Percentiles rank a stretch among this genome's conserved stretches.
These are phyloP conservation scores for Lodderomyces orthopsilosis DNA, from an alignment of 1,139 yeast species.

Conservation along the genomic window DNA sequence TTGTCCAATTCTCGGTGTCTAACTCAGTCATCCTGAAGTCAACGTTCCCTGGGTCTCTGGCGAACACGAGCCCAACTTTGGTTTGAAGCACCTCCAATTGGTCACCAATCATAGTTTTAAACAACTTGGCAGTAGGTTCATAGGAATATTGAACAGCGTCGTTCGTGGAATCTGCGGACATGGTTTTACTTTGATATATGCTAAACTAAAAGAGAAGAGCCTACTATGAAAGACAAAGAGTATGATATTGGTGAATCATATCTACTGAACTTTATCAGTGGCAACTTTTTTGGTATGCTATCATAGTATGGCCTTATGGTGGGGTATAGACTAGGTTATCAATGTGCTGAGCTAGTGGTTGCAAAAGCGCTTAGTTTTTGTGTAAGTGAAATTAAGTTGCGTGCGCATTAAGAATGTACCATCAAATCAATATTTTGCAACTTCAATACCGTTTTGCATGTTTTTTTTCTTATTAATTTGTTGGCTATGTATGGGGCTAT, in stretches of 20 bases:
- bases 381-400: background rate
- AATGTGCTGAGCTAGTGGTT: background rate
- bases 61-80: background rate
- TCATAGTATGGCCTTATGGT: background rate
- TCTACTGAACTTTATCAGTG: background rate
- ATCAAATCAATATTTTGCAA: background rate
- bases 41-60: background rate
- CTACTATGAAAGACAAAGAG: background rate
- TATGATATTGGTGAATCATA: background rate
- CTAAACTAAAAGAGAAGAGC: background rate
- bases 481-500: background rate
- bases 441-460: background rate
- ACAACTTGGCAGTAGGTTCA: background rate
- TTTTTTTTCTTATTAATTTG: background rate
- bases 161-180: background rate
- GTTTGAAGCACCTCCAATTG: background rate
- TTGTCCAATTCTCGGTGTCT: background rate
- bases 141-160: background rate
- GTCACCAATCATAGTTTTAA: background rate
- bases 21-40: background rate
- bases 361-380: background rate
- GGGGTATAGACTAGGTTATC: background rate
- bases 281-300: background rate
- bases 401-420: background rate
- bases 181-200: background rate